Evolutionary conservation across 495 filamentous ascomycete species (phyloP), one percentile per base, ranked within the genome.

Genomic region (Xylaria grammica): DNA sequence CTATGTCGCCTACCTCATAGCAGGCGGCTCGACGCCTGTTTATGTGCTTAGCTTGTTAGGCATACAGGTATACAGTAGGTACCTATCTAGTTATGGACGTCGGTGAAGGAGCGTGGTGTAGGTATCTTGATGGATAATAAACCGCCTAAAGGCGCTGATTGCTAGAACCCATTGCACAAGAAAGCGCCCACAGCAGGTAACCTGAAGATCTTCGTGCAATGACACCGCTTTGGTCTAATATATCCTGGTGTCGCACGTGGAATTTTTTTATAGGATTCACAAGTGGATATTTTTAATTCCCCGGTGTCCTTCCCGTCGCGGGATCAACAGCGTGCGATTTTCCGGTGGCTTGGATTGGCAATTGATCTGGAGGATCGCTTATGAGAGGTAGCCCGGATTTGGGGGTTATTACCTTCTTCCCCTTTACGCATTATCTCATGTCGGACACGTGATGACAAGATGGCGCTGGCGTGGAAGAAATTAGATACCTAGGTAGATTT

Each of bases 221-320:
- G 30, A 22, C 36, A 26, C 42, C 15, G 15, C 42, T 48, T 59
- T 59, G 40, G 56, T 48, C 26, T 4, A 30, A 32, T 34, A n/a
- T 19, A 45, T 22, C 54, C 54, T 17, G 17, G 54, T 1, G 17
- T 22, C n/a, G 54, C 54, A 58, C 54, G 54, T 58, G 54, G n/a
- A n/a, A n/a, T 45, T 57, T 26, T 9, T 27, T n/a, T 38, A 9
- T n/a, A 20, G 17, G 54, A 45, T 58, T 58, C 38, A 30, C 6
- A 45, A n/a, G 40, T 30, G n/a, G 54, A 58, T n/a, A n/a, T n/a
- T 20, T 29, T 4, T 34, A 44, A 26, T 26, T 42, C 24, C 34
- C 34, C n/a, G 52, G 30, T 27, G 20, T 56, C 53, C 34, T 24
- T 56, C 34, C 34, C 32, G 53, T 32, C 0, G 2, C 9, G 32